Conservation (phyloP, 768 basidiomycete species). For the Rhodotorula toruloides region DNA sequence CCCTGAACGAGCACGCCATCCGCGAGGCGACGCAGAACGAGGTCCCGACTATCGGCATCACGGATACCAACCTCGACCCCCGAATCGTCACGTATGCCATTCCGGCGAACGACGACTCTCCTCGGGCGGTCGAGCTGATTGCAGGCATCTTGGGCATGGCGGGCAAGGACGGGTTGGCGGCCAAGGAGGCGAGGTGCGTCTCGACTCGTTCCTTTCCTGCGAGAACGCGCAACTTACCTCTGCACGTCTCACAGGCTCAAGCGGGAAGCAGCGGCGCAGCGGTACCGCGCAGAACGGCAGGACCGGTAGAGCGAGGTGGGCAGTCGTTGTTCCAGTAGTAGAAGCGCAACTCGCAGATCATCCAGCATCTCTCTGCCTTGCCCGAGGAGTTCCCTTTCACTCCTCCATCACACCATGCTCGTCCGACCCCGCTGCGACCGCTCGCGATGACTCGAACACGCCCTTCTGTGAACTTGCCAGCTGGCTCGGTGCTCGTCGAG, state of each 20-base stretch:
- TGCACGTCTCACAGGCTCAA: background rate
- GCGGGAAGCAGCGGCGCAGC: background rate
- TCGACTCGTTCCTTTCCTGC: background rate
- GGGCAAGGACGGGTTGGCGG: slow-evolving; percentile 52
- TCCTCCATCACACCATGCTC: background rate
- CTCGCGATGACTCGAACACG: background rate
- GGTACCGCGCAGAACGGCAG: too few species aligned
- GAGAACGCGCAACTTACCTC: background rate
- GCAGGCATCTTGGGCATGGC: slow-evolving; percentile 86
- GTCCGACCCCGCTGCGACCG: too few species aligned
- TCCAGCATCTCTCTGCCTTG: background rate
- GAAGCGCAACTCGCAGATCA: background rate
- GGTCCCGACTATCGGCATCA: slow-evolving; percentile 87
- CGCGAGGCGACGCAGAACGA: slow-evolving; percentile 84
- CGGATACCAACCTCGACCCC: slow-evolving; percentile 93
- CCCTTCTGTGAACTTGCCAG: background rate
- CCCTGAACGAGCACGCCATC: slow-evolving; percentile 70
- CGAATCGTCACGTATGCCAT: slow-evolving; percentile 96
- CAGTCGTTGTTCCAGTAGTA: background rate
- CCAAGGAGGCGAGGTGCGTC: slow-evolving; percentile 27
- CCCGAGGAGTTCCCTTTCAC: background rate
- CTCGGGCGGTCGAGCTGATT: slow-evolving; percentile 82
- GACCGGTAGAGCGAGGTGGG: background rate
- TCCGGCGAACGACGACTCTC: slow-evolving; percentile 94
- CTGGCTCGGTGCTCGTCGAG: slow-evolving; percentile 7